Evolutionary conservation across 2,329 filamentous ascomycete species (phyloP).

Genomic region (Colletotrichum kahawae): DNA sequence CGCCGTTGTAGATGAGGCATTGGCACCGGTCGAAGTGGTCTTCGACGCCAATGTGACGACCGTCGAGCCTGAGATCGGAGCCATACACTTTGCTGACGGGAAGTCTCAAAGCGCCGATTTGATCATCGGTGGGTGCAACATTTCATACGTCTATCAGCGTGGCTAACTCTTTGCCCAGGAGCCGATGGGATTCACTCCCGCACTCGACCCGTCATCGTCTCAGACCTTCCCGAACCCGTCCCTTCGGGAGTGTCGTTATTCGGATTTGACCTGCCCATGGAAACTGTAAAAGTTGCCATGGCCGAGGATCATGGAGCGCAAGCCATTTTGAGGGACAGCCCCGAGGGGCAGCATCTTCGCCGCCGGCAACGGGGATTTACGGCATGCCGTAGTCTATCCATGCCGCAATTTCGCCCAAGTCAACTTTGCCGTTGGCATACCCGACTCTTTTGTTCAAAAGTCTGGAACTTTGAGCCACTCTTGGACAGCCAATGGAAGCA

Average conservation of each 20-base stretch:
- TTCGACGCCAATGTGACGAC: background rate
- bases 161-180: background rate
- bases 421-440: background rate
- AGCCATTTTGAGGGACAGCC: background rate
- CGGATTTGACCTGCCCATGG: background rate
- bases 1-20: background rate
- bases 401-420: background rate
- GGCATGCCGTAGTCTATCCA: background rate
- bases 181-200: background rate
- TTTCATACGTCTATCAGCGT: background rate
- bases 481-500: background rate
- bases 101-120: background rate
- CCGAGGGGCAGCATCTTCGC: background rate
- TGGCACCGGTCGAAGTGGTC: background rate
- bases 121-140: background rate
- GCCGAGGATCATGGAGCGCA: background rate
- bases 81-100: background rate
- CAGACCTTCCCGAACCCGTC: background rate
- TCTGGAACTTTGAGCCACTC: background rate
- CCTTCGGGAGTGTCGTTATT: background rate
- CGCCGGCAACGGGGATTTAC: background rate
- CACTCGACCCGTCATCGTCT: background rate
- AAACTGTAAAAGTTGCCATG: background rate
- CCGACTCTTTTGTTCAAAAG: background rate
- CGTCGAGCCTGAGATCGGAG: background rate